Base-by-base conservation (phyloP, 2,329 filamentous ascomycete genomes). In the Periconia sp. region DNA sequence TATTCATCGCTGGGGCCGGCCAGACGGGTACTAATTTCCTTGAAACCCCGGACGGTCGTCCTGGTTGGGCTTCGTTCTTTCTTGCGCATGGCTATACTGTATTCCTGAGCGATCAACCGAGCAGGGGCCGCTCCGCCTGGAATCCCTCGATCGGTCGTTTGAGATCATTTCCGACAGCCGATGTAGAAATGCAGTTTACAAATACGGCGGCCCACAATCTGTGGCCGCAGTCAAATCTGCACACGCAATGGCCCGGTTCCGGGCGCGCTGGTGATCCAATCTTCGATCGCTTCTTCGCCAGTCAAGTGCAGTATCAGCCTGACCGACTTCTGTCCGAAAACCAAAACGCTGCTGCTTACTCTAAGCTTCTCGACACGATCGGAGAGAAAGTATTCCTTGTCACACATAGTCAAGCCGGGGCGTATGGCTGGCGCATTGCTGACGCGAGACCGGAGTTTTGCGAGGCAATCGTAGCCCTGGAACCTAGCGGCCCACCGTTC, bases 401-500 rank as follows among this genome's bases (percentile, higher is more conserved):
- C 9, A 75, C 74, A 0, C 77, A 84, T 48, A 79, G 76, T 0
- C 72, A 79, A 12, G 76, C 77, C 4, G 73, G 74, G 1, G 67
- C 67, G 9, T 72, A 73, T 45, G 73, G 68, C 7, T 80, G 73
- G 73, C 66, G 77, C 7, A 68, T 77, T 7, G 76, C 74, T 2
- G 81, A 85, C 50, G 60, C 65, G 2, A 59, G 72, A 3, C 79
- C 81, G 0, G 51, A 73, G 0, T 63, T 77, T 0, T 74, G 83
- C 2, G 72, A 72, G 15, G 74, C 66, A 0, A 72, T 82, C 15
- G 61, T 84, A 1, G 69, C 74, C 1, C 48, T 84, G 10, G 81
- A 84, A 52, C 80, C 80, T 0, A 59, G 67, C 4, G 80, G 80
- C 0, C 80, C 80, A 1, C 80, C 79, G 0, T 81, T 78, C 51